phyloP scores from a whole-genome alignment of 148 eudicot species.

The Vaccinium myrtillus region DNA sequence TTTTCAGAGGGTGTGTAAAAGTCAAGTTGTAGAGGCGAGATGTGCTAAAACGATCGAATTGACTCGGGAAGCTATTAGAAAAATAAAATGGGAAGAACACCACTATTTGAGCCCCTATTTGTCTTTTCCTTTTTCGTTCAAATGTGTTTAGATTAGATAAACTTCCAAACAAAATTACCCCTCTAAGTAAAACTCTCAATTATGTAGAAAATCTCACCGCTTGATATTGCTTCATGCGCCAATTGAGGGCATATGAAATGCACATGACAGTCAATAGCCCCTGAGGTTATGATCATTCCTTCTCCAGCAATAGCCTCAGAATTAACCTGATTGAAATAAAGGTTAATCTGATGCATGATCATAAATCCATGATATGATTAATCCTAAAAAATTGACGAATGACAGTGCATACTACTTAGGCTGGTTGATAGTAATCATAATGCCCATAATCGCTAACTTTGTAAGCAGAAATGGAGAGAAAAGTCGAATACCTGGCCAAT shows the following conservation, averaged over 20 bases:
- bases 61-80: neutral
- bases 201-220: constrained; percentile 59
- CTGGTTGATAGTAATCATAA: neutral
- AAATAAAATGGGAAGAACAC: neutral
- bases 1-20: too few species aligned
- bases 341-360: neutral
- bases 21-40: neutral
- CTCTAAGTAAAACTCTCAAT: neutral
- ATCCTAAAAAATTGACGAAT: neutral
- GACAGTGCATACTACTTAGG: neutral
- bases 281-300: constrained; percentile 90
- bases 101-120: neutral
- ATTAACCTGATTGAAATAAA: constrained; percentile 50
- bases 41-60: neutral
- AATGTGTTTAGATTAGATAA: neutral
- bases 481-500: constrained; percentile 70
- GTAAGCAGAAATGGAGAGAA: neutral
- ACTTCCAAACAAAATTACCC: neutral
- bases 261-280: constrained; percentile 96
- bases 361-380: neutral
- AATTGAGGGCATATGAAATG: constrained; percentile 97
- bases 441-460: neutral
- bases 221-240: constrained; percentile 85
- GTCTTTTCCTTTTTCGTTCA: neutral
- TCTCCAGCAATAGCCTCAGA: constrained; percentile 99